Conservation (phyloP, 2,329 filamentous ascomycete genomes). For the Dendryphion nanum region DNA sequence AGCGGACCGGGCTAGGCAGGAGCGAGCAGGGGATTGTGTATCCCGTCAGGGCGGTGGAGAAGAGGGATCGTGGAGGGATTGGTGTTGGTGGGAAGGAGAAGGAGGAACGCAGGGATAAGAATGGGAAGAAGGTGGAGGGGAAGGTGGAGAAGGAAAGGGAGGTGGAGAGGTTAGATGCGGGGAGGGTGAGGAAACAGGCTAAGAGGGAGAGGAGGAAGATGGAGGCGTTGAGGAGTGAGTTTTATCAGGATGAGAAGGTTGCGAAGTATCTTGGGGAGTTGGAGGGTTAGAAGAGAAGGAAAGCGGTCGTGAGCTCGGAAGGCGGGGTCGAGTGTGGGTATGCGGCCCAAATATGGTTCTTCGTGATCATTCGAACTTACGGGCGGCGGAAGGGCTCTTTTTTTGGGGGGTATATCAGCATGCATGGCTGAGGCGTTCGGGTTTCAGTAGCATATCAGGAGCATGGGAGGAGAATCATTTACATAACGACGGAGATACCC, state of each 20-base stretch:
- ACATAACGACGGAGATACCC: no score
- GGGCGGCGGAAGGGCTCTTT: no score
- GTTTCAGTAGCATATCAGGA: no score
- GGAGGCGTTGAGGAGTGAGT: slow-evolving; percentile 65
- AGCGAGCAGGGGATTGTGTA: slow-evolving; percentile 67
- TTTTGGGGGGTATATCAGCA: no score
- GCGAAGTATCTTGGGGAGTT: slow-evolving; percentile 65
- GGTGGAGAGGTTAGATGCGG: slow-evolving; percentile 59
- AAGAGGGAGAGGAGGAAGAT: slow-evolving; percentile 61
- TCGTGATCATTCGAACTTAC: no score
- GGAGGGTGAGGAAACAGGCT: slow-evolving; percentile 63
- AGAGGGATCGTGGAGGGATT: slow-evolving; percentile 71
- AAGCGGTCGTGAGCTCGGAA: no score
- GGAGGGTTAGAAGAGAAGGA: slow-evolving; percentile 2
- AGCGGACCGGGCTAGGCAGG: slow-evolving; percentile 68
- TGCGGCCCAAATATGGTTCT: no score
- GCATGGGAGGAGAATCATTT: no score
- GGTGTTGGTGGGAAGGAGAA: slow-evolving; percentile 63
- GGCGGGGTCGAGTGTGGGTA: no score
- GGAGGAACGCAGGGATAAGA: slow-evolving; percentile 44
- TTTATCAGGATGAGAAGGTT: slow-evolving; percentile 74
- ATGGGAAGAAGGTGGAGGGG: slow-evolving; percentile 18
- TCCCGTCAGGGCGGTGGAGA: slow-evolving; percentile 70
- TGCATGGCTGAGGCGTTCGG: no score
- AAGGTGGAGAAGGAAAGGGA: slow-evolving; percentile 32